Evolutionary conservation across 2,329 filamentous ascomycete genomes (phyloP).

Genomic region (Didymella pinodella): DNA sequence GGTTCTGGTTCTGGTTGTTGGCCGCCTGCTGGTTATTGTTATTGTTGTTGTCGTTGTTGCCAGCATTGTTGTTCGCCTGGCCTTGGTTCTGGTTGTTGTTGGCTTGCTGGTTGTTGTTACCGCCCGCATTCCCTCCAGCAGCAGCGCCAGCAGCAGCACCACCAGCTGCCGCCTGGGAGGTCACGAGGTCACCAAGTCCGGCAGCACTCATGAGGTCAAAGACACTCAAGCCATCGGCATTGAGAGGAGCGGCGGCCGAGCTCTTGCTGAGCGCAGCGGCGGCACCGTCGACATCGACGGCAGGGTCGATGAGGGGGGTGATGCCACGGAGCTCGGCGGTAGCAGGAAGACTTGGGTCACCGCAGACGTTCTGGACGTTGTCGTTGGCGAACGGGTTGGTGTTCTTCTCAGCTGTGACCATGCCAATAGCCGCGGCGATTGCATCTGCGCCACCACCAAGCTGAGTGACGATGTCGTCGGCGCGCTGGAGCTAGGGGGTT

Average conservation of each 20-base stretch:
- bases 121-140: conserved; percentile 7
- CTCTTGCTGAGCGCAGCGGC: conserved; percentile 67
- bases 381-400: conserved; percentile 71
- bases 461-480: conserved; percentile 68
- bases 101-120: conserved; percentile 13
- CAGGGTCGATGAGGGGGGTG: conserved; percentile 72
- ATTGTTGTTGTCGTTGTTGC: neutral
- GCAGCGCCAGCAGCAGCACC: conserved; percentile 14
- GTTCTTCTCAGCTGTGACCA: conserved; percentile 75
- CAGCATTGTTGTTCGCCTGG: conserved; percentile 4
- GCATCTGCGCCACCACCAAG: conserved; percentile 68
- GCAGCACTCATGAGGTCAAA: conserved; percentile 69
- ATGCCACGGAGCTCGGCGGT: conserved; percentile 70
- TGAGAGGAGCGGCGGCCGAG: conserved; percentile 63
- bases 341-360: conserved; percentile 67
- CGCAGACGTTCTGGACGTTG: conserved; percentile 68
- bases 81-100: conserved; percentile 16
- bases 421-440: conserved; percentile 67
- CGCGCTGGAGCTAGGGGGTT: conserved; percentile 62
- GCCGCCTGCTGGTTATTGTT: conserved; percentile 25
- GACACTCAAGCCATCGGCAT: conserved; percentile 68
- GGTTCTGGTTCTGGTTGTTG: conserved; percentile 22
- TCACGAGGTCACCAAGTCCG: conserved; percentile 70
- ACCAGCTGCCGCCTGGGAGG: conserved; percentile 45
- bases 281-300: conserved; percentile 62